phyloP scores from a whole-genome alignment of 225 moss, liverwort and hornwort species.

The Neckera pumila region DNA sequence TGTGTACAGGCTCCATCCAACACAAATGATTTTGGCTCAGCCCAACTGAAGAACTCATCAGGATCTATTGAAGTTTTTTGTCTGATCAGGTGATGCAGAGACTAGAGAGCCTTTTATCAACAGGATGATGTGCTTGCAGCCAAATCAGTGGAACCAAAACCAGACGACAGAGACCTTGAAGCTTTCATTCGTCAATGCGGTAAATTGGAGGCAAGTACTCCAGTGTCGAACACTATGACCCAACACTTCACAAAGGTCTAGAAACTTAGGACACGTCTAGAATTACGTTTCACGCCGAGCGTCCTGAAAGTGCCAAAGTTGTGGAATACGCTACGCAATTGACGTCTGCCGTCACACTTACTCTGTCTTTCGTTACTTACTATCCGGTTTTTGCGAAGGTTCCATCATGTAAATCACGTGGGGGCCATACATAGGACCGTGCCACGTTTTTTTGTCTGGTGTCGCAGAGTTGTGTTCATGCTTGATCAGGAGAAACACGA shows the following conservation, averaged over 20 bases:
- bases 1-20: not conserved
- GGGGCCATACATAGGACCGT: not conserved
- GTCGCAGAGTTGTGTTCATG: not conserved
- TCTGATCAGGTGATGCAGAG: not conserved
- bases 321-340: no score
- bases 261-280: not conserved
- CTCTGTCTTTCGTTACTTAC: not conserved
- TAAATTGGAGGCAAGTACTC: not conserved
- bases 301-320: no score
- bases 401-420: not conserved
- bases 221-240: not conserved
- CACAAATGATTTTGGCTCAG: not conserved
- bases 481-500: not conserved
- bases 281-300: no score
- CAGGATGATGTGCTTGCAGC: not conserved
- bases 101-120: not conserved
- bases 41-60: not conserved
- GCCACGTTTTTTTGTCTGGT: not conserved
- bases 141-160: not conserved
- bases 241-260: not conserved
- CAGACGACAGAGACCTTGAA: not conserved
- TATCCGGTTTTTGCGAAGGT: not conserved
- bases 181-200: not conserved
- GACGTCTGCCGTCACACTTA: not conserved
- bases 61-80: no score